Conservation (phyloP, 352 stramenopile genomes). For the Phytophthora macrochlamydospora region DNA sequence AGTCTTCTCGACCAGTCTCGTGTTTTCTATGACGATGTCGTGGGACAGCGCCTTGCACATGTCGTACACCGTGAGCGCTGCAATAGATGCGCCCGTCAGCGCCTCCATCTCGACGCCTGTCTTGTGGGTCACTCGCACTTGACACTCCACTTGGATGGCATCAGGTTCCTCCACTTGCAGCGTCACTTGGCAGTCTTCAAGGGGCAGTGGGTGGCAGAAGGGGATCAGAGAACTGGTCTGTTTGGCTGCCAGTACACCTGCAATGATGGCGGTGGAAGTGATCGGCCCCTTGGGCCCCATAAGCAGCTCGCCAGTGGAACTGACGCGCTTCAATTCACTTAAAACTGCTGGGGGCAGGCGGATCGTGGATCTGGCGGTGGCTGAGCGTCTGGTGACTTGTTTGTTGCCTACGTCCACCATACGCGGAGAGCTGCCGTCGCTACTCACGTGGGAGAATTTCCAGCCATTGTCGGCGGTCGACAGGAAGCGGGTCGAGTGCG, state of each 20-base stretch:
- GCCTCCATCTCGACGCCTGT: constrained; percentile 97
- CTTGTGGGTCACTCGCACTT: constrained; percentile 92
- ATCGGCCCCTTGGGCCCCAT: constrained; percentile 91
- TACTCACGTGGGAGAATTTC: constrained; percentile 63
- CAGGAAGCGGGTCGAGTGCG: neutral
- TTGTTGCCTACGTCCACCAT: constrained; percentile 95
- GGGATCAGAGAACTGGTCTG: constrained; percentile 93
- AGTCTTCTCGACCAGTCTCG: constrained; percentile 89
- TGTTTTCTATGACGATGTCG: constrained; percentile 93
- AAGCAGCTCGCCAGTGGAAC: constrained; percentile 31
- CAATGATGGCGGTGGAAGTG: constrained; percentile 91
- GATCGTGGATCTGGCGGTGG: constrained; percentile 86
- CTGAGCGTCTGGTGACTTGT: constrained; percentile 75
- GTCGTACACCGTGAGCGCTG: constrained; percentile 97
- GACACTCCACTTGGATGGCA: constrained; percentile 87
- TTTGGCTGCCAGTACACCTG: constrained; percentile 94
- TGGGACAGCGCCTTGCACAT: constrained; percentile 98
- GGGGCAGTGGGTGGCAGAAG: constrained; percentile 93
- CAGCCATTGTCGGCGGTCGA: constrained; percentile 17
- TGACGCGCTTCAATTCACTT: constrained; percentile 57
- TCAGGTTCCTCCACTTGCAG: constrained; percentile 63
- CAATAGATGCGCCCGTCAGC: constrained; percentile 92
- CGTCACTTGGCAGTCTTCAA: constrained; percentile 91
- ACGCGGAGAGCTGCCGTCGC: constrained; percentile 44
- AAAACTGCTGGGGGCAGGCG: constrained; percentile 85